Conservation (phyloP, 805 yeast genomes). For the Clavispora carvajalis region DNA sequence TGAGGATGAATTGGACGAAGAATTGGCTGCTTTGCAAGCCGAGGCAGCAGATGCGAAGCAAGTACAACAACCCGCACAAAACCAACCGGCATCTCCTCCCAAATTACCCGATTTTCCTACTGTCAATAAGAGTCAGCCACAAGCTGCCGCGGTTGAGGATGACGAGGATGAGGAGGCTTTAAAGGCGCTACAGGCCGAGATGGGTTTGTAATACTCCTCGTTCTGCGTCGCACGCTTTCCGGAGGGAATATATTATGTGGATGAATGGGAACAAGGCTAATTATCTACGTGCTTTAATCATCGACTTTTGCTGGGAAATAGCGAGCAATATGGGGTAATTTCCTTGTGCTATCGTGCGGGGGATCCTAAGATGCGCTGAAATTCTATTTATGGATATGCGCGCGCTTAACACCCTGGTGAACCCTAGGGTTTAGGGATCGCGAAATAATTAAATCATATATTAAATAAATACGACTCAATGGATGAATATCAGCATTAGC, state of each 20-base stretch:
- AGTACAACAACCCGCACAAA: conserved; percentile 13
- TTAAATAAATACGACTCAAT: background rate
- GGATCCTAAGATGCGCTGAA: background rate
- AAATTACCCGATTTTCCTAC: conserved; percentile 42
- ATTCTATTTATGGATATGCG: background rate
- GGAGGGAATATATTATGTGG: background rate
- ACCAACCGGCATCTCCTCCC: conserved; percentile 20
- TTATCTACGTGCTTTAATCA: too few species aligned
- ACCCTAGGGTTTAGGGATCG: background rate
- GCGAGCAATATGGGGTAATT: too few species aligned
- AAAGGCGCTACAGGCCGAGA: conserved; percentile 76
- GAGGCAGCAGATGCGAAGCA: conserved; percentile 58
- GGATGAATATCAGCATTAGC: background rate
- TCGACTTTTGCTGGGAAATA: too few species aligned
- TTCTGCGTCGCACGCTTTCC: background rate
- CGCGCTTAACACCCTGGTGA: background rate
- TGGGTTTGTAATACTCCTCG: conserved; percentile 53
- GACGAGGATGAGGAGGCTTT: conserved; percentile 84
- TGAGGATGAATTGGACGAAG: conserved; percentile 93
- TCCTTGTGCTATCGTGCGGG: too few species aligned
- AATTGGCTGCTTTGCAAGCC: conserved; percentile 80
- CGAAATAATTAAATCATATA: background rate
- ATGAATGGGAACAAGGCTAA: background rate
- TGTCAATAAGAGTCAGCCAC: conserved; percentile 35
- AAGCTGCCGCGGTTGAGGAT: conserved; percentile 38